Evolutionary conservation across 306 rosid genomes (phyloP), one percentile per base, ranked within the genome.

Genomic region (Pachyrhizus erosus): DNA sequence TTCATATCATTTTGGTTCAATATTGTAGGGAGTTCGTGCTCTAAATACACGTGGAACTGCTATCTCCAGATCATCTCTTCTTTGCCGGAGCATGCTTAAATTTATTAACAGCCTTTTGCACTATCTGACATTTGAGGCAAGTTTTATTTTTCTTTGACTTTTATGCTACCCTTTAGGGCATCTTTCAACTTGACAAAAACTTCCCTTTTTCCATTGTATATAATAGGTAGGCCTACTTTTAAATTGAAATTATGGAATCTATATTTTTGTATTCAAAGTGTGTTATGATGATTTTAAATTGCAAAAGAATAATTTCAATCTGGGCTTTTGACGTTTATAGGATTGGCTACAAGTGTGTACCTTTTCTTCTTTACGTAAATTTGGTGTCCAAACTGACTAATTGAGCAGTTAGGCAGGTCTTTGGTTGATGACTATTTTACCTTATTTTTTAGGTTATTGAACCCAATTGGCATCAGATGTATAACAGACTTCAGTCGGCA

Each of bases 381-480:
- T 80, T 80, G 77, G 78, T 77, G 43, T 33, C 76, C 46, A 49
- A 60, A 58, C 78, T 58, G 76, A 77, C 31, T 49, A 60, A 31
- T 73, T 48, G 67, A 77, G 77, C 72, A 84, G 43, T 61, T 70
- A 21, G 79, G 23, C 24, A 9, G 31, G 39, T 61, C 67, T 49
- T n/a, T 78, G 73, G 24, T 61, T 80, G 48, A n/a, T 82, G 39
- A 76, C 78, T 61, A 23, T 27, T 27, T 13, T 46, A 40, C 52
- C 84, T 27, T 67, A 74, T 86, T 26, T 79, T 79, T 61, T 89
- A 96, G 99, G 99, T 96, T 85, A 87, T 96, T 79, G 99, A 96
- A 84, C 98, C 98, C 77, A 96, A 91, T 80, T 96, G 99, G 96
- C 99, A 96, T 80, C 85, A 92, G 85, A 91, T 96, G 99, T 90